Conservation (phyloP, 2,329 filamentous ascomycete species). For the Aureobasidium melanogenum region DNA sequence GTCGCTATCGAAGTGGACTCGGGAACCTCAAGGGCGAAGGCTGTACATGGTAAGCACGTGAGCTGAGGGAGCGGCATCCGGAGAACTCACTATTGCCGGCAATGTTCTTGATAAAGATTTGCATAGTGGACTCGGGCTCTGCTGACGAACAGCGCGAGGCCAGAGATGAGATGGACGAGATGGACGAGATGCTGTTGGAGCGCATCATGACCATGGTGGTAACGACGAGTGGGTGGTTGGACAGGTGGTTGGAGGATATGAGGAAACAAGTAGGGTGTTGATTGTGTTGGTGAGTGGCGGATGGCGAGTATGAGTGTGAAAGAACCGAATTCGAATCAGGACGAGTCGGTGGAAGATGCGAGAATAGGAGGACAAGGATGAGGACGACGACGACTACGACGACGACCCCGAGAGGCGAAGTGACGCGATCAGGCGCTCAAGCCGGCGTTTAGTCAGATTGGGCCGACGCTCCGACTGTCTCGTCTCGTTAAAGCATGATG, state of each 20-base stretch:
- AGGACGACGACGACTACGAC: background rate
- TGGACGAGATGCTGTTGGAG: constrained; percentile 34
- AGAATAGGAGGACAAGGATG: constrained; percentile 4
- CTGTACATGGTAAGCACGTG: constrained; percentile 29
- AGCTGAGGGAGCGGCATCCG: constrained; percentile 12
- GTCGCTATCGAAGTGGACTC: constrained; percentile 45
- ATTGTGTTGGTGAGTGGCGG: background rate
- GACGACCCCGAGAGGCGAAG: background rate
- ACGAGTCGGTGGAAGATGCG: background rate
- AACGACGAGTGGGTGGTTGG: constrained; percentile 12
- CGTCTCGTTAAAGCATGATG: background rate
- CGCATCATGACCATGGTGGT: constrained; percentile 28
- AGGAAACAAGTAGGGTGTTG: constrained; percentile 23
- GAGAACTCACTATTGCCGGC: constrained; percentile 46
- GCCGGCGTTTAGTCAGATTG: constrained; percentile 8
- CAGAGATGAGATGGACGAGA: constrained; percentile 26
- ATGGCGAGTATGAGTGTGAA: background rate
- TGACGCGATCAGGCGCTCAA: constrained; percentile 7
- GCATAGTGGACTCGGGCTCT: constrained; percentile 45
- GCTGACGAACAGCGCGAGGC: constrained; percentile 28
- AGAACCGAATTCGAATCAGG: background rate
- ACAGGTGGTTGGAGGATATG: constrained; percentile 28
- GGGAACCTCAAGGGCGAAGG: constrained; percentile 49
- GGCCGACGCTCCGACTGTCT: background rate
- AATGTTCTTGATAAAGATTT: constrained; percentile 54